Evolutionary conservation across 2,329 filamentous ascomycete genomes (phyloP), one percentile per base, ranked within the genome.

Genomic region (Arachnomyces sp.): DNA sequence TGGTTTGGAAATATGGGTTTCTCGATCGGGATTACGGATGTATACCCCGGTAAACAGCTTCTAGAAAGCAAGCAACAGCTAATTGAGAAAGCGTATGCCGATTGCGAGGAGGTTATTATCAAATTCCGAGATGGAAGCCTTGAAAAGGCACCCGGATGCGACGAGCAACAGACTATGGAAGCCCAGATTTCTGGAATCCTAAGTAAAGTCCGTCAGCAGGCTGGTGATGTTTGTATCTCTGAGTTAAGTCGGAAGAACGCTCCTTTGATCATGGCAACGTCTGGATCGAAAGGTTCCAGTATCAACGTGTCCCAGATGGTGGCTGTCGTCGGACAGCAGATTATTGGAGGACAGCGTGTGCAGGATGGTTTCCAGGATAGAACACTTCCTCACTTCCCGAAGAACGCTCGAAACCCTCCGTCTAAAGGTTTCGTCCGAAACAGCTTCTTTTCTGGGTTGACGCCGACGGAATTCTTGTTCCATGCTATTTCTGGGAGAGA

Each of bases 231-330:
- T 56, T 95, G 92, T 75, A 88, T 95, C 55, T 77, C 81, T 20
- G 87, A 90, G 38, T 72, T 98, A 28, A 95, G 87, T 66, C 82
- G 79, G 48, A 88, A 88, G 67, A 98, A 98, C 53, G 82, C 92
- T 0, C 89, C 92, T 4, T 72, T 96, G 48, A 82, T 94, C 67
- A 98, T 98, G 92, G 92, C 92, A 45, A 92, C 86, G 46, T 96
- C 87, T 9, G 92, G 92, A 36, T 96, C 90, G 39, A 98, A 98
- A 64, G 92, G 92, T 59, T 94, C 88, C 4, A 84, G 86, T 53
- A 93, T 98, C 71, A 98, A 98, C 71, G 92, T 98, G 28, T 92
- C 92, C 7, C 92, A 98, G 68, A 98, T 98, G 92, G 84, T 96
- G 59, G 90, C 92, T 42, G 81, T 89, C 43, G 92, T 98, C 58